These are phyloP conservation scores for Phyllosticta paracitricarpa DNA, from an alignment of 2,329 filamentous ascomycete species.

Conservation along the genomic window DNA sequence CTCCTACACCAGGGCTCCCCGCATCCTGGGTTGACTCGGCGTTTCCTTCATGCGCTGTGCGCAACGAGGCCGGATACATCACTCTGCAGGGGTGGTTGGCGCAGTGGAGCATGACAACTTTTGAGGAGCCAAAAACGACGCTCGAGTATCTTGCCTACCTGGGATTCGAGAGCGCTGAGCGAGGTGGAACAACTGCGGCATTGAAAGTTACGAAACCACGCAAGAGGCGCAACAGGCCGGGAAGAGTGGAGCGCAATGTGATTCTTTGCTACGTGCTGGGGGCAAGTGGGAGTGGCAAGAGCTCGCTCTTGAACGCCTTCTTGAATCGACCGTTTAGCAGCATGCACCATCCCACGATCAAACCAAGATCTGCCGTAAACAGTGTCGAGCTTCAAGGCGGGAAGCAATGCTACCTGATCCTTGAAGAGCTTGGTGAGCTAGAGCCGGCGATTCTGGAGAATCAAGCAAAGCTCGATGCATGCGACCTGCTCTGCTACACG, in stretches of 20 bases:
- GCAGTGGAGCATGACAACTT: constrained; percentile 99
- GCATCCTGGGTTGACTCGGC: constrained; percentile 77
- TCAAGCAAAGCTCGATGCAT: constrained; percentile 76
- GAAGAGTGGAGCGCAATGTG: constrained; percentile 85
- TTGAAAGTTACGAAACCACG: constrained; percentile 88
- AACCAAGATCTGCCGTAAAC: constrained; percentile 86
- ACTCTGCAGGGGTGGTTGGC: constrained; percentile 96
- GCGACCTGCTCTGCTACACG: constrained; percentile 87
- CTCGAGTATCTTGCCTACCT: constrained; percentile 93
- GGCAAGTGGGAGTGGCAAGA: constrained; percentile 79
- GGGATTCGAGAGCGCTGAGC: constrained; percentile 74
- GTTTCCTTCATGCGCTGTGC: constrained; percentile 88
- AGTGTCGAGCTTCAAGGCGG: constrained; percentile 92
- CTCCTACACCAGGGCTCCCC: constrained; percentile 83
- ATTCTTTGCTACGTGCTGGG: constrained; percentile 90
- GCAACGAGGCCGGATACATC: constrained; percentile 89
- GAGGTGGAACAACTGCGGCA: constrained; percentile 67
- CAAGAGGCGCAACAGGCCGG: constrained; percentile 71
- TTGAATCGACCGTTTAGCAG: constrained; percentile 76
- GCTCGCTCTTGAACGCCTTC: constrained; percentile 81
- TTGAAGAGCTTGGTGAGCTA: constrained; percentile 91
- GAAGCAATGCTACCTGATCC: constrained; percentile 92
- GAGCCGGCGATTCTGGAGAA: constrained; percentile 93
- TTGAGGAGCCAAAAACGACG: constrained; percentile 88
- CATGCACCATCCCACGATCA: constrained; percentile 87